Evolutionary conservation across 106 monocot genomes (phyloP), one percentile per base, ranked within the genome.

Genomic region (Dactylorhiza incarnata): DNA sequence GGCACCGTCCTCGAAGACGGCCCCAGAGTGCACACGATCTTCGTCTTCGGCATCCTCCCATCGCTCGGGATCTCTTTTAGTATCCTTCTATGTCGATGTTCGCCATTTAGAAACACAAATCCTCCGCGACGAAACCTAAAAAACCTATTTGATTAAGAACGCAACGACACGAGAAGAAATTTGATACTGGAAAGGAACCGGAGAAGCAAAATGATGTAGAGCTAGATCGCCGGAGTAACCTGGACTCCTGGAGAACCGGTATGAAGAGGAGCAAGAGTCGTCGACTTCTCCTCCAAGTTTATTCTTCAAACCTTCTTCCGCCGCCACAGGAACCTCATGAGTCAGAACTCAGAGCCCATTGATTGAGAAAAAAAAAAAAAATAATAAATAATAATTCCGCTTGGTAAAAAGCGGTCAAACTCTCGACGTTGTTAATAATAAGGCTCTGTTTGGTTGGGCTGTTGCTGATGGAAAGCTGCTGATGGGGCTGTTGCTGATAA

Each of bases 11-110:
- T 73, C 78, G 87, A 91, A 65, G 91, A 79, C 66, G 87, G 91
- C 9, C 91, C 91, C 20, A 91, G 85, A 45, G 87, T 91, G 73
- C 91, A 91, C 24, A 91, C 85, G 73, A 91, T 86, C 82, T 89
- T 89, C 51, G 89, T 89, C 80, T 86, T 86, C 43, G 86, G 82
- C 17, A 86, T 49, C 49, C 83, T 71, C 15, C 86, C 83, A 61
- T 89, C 86, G 56, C 73, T 74, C 16, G 89, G 89, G 16, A 89
- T 81, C 79, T 78, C 78, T 79, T 82, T 84, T 66, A 89, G 52
- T 9, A 89, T 76, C 53, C 84, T 68, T 83, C 89, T 26, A 89
- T 79, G 49, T 89, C 84, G 73, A 89, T 86, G 79, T 77, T 89
- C 77, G 84, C 47, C 89, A 89, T 89, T 45, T 48, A 58, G 16